phyloP scores from a whole-genome alignment of 2,329 filamentous ascomycete species.

The Teratosphaeria nubilosa region DNA sequence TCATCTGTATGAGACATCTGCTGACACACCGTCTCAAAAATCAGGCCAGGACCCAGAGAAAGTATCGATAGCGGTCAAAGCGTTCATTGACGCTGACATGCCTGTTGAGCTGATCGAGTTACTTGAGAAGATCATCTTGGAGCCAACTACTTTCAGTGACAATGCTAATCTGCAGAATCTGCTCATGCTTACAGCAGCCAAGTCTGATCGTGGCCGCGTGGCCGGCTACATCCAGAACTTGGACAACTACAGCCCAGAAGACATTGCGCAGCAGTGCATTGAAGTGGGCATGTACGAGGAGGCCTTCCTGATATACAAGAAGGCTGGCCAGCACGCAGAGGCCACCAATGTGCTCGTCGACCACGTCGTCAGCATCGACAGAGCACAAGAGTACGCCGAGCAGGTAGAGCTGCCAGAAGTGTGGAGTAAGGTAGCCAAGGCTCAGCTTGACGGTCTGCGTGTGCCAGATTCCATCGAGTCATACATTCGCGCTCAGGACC shows the following conservation, averaged over 20 bases:
- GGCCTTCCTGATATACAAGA: slow-evolving; percentile 98
- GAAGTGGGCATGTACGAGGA: slow-evolving; percentile 93
- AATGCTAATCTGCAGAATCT: slow-evolving; percentile 95
- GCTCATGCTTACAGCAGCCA: slow-evolving; percentile 89
- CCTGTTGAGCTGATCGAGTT: slow-evolving; percentile 93
- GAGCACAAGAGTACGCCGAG: slow-evolving; percentile 90
- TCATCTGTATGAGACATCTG: neutral
- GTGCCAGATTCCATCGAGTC: slow-evolving; percentile 89
- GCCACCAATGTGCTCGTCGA: slow-evolving; percentile 90
- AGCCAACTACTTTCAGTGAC: slow-evolving; percentile 97
- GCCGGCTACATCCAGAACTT: slow-evolving; percentile 95
- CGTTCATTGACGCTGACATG: slow-evolving; percentile 83
- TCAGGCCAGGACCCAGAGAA: slow-evolving; percentile 95
- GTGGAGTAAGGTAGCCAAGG: slow-evolving; percentile 97
- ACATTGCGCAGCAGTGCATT: slow-evolving; percentile 87
- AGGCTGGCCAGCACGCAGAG: slow-evolving; percentile 77
- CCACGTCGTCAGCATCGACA: slow-evolving; percentile 94
- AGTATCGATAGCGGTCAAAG: slow-evolving; percentile 86
- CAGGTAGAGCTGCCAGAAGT: slow-evolving; percentile 89
- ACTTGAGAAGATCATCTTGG: slow-evolving; percentile 97
- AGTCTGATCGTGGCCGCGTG: slow-evolving; percentile 87
- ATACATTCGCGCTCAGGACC: slow-evolving; percentile 90
- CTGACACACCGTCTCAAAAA: too few relatives aligned
- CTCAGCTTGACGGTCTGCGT: slow-evolving; percentile 89
- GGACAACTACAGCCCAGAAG: slow-evolving; percentile 78